Percentiles rank a stretch among this genome's conserved stretches.
These are phyloP conservation scores for Colletotrichum sp. DNA, from an alignment of 2,329 filamentous ascomycete genomes.

Conservation along the genomic window DNA sequence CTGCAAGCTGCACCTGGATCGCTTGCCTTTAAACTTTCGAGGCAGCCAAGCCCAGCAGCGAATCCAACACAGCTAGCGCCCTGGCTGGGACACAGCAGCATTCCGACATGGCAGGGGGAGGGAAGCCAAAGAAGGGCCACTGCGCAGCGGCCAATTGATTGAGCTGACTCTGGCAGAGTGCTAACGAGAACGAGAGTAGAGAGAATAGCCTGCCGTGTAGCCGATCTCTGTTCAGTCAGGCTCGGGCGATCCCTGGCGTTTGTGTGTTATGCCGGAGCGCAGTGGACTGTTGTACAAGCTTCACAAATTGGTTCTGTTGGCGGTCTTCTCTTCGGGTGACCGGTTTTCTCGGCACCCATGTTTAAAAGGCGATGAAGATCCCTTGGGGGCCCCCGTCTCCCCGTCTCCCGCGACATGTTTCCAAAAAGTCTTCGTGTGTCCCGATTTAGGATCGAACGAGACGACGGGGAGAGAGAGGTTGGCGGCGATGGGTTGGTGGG, in stretches of 20 bases:
- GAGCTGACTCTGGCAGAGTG: neutral
- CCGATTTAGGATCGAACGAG: conserved; percentile 3
- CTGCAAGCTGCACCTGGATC: neutral
- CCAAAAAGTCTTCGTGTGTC: neutral
- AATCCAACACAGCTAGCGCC: neutral
- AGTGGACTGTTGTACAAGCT: neutral
- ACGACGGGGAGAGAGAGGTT: neutral
- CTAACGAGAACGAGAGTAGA: neutral
- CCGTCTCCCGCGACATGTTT: neutral
- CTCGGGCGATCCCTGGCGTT: conserved; percentile 3
- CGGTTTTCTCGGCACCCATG: conserved; percentile 5
- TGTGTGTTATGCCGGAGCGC: neutral
- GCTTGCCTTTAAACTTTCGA: neutral
- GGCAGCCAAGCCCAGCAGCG: neutral
- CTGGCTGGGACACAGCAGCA: neutral
- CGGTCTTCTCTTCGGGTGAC: neutral
- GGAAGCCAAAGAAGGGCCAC: neutral
- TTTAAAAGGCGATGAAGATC: neutral
- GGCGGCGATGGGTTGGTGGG: neutral
- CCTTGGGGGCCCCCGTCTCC: neutral
- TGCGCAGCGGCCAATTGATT: neutral
- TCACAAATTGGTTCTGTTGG: neutral
- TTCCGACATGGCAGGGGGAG: neutral
- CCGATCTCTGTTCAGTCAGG: neutral
- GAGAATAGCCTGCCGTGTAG: neutral